phyloP scores from a whole-genome alignment of 169 alveolate species.

The Amoebophrya sp. region DNA sequence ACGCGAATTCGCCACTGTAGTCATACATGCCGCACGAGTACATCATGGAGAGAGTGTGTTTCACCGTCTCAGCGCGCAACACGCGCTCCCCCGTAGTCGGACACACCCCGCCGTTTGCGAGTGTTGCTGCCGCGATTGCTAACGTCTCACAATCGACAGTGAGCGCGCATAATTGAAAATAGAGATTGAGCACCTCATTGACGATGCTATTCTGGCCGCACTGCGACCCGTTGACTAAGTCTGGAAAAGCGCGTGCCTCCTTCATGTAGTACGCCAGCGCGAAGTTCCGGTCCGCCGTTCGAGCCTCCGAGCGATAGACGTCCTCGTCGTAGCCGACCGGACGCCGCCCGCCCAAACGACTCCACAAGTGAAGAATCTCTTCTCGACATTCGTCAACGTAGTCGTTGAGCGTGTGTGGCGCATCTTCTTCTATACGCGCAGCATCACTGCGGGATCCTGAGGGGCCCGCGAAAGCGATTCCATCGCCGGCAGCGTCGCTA shows the following conservation, averaged over 20 bases:
- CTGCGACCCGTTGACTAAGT: neutral
- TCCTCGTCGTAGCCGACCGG: slow-evolving; percentile 15
- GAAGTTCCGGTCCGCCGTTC: slow-evolving; percentile 23
- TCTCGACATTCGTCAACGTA: neutral
- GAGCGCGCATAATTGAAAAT: neutral
- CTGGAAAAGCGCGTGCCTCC: neutral
- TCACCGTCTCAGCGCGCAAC: slow-evolving; percentile 18
- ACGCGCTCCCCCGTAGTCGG: slow-evolving; percentile 38
- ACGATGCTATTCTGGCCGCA: neutral
- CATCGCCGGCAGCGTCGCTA: neutral
- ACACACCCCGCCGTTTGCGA: slow-evolving; percentile 37
- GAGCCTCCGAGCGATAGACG: neutral
- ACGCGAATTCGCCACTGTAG: slow-evolving; percentile 38
- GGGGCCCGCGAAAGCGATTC: too few relatives aligned
- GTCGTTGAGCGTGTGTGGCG: neutral
- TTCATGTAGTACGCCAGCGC: slow-evolving; percentile 16
- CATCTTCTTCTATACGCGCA: too few relatives aligned
- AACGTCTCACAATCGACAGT: slow-evolving; percentile 27
- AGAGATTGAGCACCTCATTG: neutral
- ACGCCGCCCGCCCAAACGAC: neutral
- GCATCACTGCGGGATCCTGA: too few relatives aligned
- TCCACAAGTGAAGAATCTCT: neutral
- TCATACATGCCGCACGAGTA: slow-evolving; percentile 39
- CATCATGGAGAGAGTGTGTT: slow-evolving; percentile 27
- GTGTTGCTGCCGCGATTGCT: slow-evolving; percentile 32